phyloP scores from a whole-genome alignment of 192 early-diverging fungal species.

The Coemansia sp. region DNA sequence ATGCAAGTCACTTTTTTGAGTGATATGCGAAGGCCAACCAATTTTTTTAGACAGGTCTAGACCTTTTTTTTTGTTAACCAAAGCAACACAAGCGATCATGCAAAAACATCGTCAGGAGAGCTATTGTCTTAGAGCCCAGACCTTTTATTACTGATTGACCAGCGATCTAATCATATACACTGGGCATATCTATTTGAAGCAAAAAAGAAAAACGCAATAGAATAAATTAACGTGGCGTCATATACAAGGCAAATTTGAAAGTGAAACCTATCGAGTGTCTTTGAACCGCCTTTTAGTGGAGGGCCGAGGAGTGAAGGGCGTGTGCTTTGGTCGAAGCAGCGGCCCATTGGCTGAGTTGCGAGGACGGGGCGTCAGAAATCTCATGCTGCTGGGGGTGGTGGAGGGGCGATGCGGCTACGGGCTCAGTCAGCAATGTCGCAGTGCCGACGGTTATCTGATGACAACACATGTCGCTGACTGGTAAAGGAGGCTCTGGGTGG shows the following conservation, averaged over 20 bases:
- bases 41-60: not conserved
- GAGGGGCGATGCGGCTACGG: slow-evolving; percentile 1
- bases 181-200: not conserved
- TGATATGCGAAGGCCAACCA: not conserved
- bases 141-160: not conserved
- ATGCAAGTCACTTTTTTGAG: slow-evolving; percentile 1
- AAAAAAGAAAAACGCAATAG: not conserved
- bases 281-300: not conserved
- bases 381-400: not conserved
- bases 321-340: not conserved
- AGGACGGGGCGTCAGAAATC: not conserved
- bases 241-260: not conserved
- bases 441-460: slow-evolving; percentile 28
- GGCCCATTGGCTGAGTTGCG: slow-evolving; percentile 8
- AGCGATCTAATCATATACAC: not conserved
- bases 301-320: not conserved
- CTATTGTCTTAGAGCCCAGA: slow-evolving; percentile 1
- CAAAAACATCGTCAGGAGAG: not conserved
- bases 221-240: not conserved
- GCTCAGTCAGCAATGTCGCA: slow-evolving; percentile 43
- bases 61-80: not conserved
- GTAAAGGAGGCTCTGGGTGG: not conserved
- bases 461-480: slow-evolving; percentile 7
- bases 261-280: not conserved
- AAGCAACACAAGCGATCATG: slow-evolving; percentile 1